Conservation (phyloP, 177 flowering plant species). For the Vitis hybrid region DNA sequence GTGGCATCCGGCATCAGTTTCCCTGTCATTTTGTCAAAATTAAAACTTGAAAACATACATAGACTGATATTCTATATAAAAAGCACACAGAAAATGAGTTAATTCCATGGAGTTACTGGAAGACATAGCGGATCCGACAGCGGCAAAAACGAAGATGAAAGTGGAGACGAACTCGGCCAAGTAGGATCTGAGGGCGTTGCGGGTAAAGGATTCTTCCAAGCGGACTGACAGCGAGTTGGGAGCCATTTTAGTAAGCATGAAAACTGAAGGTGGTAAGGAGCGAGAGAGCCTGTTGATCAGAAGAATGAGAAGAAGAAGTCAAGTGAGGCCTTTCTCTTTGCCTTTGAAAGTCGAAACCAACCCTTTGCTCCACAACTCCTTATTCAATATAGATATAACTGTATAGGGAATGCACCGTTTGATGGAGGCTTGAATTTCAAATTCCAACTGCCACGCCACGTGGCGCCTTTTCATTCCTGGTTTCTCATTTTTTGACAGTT, state of each 20-base stretch:
- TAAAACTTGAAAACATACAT: neutral
- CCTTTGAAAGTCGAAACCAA: neutral
- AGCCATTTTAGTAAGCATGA: constrained; percentile 17
- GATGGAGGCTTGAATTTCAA: neutral
- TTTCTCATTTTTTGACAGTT: neutral
- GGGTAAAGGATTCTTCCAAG: constrained; percentile 29
- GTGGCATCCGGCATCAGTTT: constrained; percentile 43
- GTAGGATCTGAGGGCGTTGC: constrained; percentile 45
- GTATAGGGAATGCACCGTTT: neutral
- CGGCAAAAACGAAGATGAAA: constrained; percentile 51
- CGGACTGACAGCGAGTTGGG: constrained; percentile 21
- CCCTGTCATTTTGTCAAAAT: constrained; percentile 27
- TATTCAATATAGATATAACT: neutral
- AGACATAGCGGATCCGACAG: constrained; percentile 56
- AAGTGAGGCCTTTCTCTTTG: neutral
- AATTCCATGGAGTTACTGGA: constrained; percentile 35
- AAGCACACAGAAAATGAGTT: neutral
- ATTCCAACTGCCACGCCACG: neutral
- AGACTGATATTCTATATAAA: neutral
- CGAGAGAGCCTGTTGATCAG: neutral
- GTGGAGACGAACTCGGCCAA: constrained; percentile 69
- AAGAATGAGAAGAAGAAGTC: neutral
- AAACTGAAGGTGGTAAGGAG: neutral
- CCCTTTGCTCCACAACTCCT: neutral
- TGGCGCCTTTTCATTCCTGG: neutral